Evolutionary conservation across 2,329 filamentous ascomycete genomes (phyloP), one percentile per base, ranked within the genome.

Genomic region (Arthrobotrys pseudoclavata): DNA sequence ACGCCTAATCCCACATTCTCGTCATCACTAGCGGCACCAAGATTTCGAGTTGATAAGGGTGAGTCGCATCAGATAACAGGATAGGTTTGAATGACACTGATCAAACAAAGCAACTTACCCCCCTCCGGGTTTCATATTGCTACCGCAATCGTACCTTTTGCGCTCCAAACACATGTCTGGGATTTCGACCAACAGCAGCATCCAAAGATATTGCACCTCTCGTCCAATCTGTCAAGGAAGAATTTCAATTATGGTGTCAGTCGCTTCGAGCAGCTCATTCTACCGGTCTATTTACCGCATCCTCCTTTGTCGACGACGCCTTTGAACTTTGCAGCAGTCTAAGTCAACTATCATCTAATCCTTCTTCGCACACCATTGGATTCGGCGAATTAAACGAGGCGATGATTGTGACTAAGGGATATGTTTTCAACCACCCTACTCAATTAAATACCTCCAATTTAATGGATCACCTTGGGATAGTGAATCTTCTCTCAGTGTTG

Each of bases 121-220:
- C 0, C 77, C 89, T 80, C 86, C 4, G 86, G 88, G 0, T 91
- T 87, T 71, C 88, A 90, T 81, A 84, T 90, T n/a, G 86, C 87
- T 1, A 83, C 85, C 0, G 86, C 85, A 1, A 85, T 84, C 72
- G 83, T 84, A 1, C 80, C 83, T 0, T 60, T 75, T 34, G 10
- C 57, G 13, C 42, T n/a, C 15, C 24, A 24, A 60, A 80, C 13
- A n/a, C 15, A 26, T 20, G 2, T 7, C 13, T n/a, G 24, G 20
- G 24, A 0, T 50, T 45, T 6, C 24, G 40, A 22, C 40, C 7
- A 40, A n/a, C 20, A 6, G 9, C n/a, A 18, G 48, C 22, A 12
- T 20, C 26, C 0, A 6, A 6, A 24, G 53, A 68, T 37, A 62
- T 68, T 24, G 24, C n/a, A 12, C 42, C 31, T 18, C 34, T 75